Base-by-base conservation (phyloP, 1,139 yeast genomes). In the Scheffersomyces cryptocercus region DNA sequence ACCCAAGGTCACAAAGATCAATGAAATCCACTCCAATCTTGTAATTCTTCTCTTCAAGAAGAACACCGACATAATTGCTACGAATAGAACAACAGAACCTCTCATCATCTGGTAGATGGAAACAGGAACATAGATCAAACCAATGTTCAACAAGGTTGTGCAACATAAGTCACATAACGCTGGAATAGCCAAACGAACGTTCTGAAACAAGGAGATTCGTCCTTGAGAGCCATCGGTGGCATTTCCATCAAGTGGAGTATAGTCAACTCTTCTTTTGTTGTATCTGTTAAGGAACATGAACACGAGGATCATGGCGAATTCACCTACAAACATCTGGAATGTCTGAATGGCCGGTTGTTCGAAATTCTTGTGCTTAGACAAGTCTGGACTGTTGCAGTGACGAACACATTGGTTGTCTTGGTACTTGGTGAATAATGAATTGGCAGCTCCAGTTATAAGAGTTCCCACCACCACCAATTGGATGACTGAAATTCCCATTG, bases 91-190 rank as follows among this genome's bases (percentile, higher is more conserved):
- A 39, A 87, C 69, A 0, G 91, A 79, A 4, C 96, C 95, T 51
- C 95, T 72, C 11, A 86, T 82, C 95, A 88, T 88, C 61, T 88
- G 96, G 62, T 85, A 88, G 37, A 87, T 77, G 1, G 91, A 84
- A n/a, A 87, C 95, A 0, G 95, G 95, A 1, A 84, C 82, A 59
- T 82, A 81, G 12, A 86, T 62, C 49, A 88, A 71, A 0, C 95
- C 95, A n/a, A 86, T 62, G 54, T 86, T 85, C 79, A 87, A 77
- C 53, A 87, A 64, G 0, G 95, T 86, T 1, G 95, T 87, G 3
- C 85, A 93, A 38, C 78, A 59, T 43, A 87, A 73, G 60, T 88
- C 95, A 62, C 90, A 85, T 10, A 77, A 59, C 1, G 95, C 81
- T 0, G 95, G 95, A 31, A 85, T 62, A 0, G 88, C 64, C 44